phyloP scores from a whole-genome alignment of 345 rosid species.

The Nasturtium officinale region DNA sequence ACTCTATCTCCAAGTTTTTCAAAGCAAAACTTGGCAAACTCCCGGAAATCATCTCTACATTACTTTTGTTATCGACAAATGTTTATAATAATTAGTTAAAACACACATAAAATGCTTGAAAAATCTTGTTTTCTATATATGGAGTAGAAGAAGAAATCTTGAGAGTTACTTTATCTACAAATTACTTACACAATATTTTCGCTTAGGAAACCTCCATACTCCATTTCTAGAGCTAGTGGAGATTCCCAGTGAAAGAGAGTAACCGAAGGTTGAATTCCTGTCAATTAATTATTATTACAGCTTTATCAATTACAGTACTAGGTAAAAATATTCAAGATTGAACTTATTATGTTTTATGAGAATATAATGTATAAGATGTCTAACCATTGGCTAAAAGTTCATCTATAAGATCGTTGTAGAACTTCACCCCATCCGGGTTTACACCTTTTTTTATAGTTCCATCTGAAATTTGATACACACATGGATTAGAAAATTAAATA shows the following conservation, averaged over 20 bases:
- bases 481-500: background rate
- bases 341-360: background rate
- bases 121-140: background rate
- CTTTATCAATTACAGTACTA: background rate
- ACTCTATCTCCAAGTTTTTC: conserved; percentile 34
- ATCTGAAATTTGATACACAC: conserved; percentile 27
- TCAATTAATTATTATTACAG: conserved; percentile 4
- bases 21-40: conserved; percentile 38
- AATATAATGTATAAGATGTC: conserved; percentile 5
- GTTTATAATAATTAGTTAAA: no score
- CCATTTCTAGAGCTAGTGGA: conserved; percentile 34
- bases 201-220: conserved; percentile 25
- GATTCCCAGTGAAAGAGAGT: conserved; percentile 47
- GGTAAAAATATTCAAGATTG: background rate
- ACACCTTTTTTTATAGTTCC: conserved; percentile 44
- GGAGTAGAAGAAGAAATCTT: background rate
- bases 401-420: conserved; percentile 49
- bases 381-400: conserved; percentile 46
- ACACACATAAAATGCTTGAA: background rate
- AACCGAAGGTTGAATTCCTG: conserved; percentile 32
- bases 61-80: background rate
- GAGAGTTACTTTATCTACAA: background rate
- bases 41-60: conserved; percentile 37
- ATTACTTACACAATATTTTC: conserved; percentile 34
- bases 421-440: conserved; percentile 43